Evolutionary conservation across 495 filamentous ascomycete genomes (phyloP).

Genomic region (Aspergillus sparsus): DNA sequence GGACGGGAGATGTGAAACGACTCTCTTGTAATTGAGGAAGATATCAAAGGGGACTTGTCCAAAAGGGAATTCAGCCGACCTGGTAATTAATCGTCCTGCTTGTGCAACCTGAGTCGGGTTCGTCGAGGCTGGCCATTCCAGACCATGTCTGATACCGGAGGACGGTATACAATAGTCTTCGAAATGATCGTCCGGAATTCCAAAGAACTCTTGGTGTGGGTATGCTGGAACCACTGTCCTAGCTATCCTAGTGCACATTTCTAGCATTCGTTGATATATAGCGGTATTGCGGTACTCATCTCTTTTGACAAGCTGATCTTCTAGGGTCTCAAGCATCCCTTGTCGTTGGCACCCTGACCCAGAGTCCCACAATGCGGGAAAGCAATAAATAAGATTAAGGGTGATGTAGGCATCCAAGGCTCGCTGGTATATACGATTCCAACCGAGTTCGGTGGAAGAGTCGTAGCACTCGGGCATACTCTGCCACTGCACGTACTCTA

Average conservation of each 20-base stretch:
- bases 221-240: neutral
- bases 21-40: slow-evolving; percentile 1
- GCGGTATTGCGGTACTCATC: slow-evolving; percentile 26
- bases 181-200: neutral
- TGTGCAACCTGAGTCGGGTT: neutral
- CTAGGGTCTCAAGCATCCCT: neutral
- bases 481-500: slow-evolving; percentile 14
- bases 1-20: neutral
- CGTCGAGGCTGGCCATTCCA: neutral
- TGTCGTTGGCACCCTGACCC: slow-evolving; percentile 9
- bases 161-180: neutral
- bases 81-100: slow-evolving; percentile 15
- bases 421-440: slow-evolving; percentile 21
- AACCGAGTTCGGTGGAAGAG: slow-evolving; percentile 12
- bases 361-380: slow-evolving; percentile 25
- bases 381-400: slow-evolving; percentile 23
- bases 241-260: neutral
- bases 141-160: neutral
- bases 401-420: slow-evolving; percentile 22
- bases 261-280: slow-evolving; percentile 21
- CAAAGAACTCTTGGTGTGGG: neutral
- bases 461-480: slow-evolving; percentile 7
- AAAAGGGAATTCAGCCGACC: neutral
- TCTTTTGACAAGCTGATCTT: neutral
- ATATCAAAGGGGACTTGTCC: slow-evolving; percentile 6